A percentile compares a stretch with the other conserved stretches of the same genome.
phyloP scores from a whole-genome alignment of 2,329 filamentous ascomycete species.

The Lecanoromycetidae sp. region DNA sequence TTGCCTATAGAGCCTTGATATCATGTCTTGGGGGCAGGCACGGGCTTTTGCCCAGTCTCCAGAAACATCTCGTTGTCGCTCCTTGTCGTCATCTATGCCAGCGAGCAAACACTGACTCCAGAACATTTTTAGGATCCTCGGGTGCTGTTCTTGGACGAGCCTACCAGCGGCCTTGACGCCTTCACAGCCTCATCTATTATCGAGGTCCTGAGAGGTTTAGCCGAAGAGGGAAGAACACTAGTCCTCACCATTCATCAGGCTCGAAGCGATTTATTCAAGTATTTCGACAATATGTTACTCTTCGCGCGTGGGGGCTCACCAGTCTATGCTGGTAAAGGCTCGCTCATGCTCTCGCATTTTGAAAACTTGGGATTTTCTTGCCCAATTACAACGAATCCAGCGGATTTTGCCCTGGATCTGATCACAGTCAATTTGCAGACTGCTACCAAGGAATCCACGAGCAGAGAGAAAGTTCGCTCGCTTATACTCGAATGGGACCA shows the following conservation, averaged over 20 bases:
- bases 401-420: constrained; percentile 65
- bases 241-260: constrained; percentile 71
- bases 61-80: too few species aligned
- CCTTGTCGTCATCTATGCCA: too few species aligned
- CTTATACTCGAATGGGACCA: constrained; percentile 49
- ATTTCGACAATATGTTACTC: constrained; percentile 60
- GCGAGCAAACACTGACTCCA: too few species aligned
- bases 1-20: too few species aligned
- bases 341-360: constrained; percentile 56
- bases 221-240: constrained; percentile 60
- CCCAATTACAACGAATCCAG: constrained; percentile 59
- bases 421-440: constrained; percentile 65
- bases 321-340: constrained; percentile 53
- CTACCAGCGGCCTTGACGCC: constrained; percentile 63
- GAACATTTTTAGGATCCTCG: too few species aligned
- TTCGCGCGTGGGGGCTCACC: constrained; percentile 57
- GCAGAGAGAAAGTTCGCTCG: constrained; percentile 47
- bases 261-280: constrained; percentile 57
- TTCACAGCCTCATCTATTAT: constrained; percentile 69
- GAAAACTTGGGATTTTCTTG: constrained; percentile 48
- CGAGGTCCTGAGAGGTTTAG: constrained; percentile 58
- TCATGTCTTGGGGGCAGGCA: too few species aligned
- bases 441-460: constrained; percentile 48
- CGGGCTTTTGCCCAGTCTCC: too few species aligned
- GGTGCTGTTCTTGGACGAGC: constrained; percentile 62